Base-by-base conservation (phyloP, 495 filamentous ascomycete genomes). In the Oidiodendron maius region DNA sequence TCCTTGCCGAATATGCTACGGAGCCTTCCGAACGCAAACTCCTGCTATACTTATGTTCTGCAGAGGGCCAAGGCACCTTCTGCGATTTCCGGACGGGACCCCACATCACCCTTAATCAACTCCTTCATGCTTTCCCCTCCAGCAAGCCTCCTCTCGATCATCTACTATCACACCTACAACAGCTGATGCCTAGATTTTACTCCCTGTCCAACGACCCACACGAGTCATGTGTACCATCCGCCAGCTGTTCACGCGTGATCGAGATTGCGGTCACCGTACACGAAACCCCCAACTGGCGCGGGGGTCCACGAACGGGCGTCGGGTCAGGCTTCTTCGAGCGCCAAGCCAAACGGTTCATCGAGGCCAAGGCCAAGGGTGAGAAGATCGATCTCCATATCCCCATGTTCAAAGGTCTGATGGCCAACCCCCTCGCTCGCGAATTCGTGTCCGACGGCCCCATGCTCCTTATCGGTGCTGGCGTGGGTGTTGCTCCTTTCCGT, bases 321-420 rank as follows among this genome's bases (percentile, higher is more conserved):
- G 82, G 85, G 28, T 86, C 82, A 9, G 91, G 93, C 15, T 96
- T 84, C 68, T 82, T 98, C 52, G 89, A 96, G 63, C 78, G 84
- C 4, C 74, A 90, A 42, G 91, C 93, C 0, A 74, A 72, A 11
- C 69, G 71, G 48, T 82, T 86, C 55, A 74, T 89, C 56, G 72
- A 77, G 12, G 81, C 82, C 4, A 77, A 86, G 51, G 62, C 71
- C 17, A 60, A 66, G 5, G 84, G 82, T 34, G 66, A 74, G 20
- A 69, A 70, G 21, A 64, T 74, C 64, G 75, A 86, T 47, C 55
- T 96, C 26, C 78, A 87, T 44, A 68, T 96, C 18, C 94, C 94
- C 46, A 95, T 98, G 86, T 98, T 98, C 77, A 88, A 94, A 57
- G 93, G 93, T 2, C 73, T 98, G n/a, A 98, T 98, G 93, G 81